Percentiles rank a stretch among this genome's conserved stretches.
Evolutionary conservation across 257 asterid genomes (phyloP).

Genomic region (Paulownia fortunei): DNA sequence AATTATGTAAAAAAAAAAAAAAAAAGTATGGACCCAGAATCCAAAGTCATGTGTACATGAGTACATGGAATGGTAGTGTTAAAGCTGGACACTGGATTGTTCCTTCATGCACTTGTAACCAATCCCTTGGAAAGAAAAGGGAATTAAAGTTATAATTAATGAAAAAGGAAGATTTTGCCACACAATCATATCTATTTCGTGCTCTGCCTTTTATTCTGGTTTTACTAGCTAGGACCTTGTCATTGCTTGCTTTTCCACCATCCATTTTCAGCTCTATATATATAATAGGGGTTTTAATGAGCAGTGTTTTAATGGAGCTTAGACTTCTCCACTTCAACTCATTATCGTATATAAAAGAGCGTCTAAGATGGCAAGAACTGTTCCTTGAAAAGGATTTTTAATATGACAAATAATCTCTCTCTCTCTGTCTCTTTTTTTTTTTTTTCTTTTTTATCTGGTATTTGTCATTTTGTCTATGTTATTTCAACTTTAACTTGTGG

Average conservation of each 20-base stretch:
- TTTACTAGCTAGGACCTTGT: neutral
- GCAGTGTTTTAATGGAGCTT: no score
- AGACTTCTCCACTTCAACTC: neutral
- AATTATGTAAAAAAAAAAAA: neutral
- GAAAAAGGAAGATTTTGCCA: constrained; percentile 17
- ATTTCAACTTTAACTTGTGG: no score
- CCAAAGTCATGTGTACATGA: constrained; percentile 26
- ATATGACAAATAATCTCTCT: no score
- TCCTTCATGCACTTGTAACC: constrained; percentile 52
- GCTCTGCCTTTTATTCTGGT: constrained; percentile 15
- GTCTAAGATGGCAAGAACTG: neutral
- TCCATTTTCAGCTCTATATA: neutral
- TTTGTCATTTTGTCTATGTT: no score
- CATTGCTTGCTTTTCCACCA: constrained; percentile 1
- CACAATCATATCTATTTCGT: constrained; percentile 37
- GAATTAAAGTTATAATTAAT: constrained; percentile 24
- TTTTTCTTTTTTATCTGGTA: no score
- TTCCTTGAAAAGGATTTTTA: no score
- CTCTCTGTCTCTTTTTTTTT: neutral
- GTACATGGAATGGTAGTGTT: constrained; percentile 46
- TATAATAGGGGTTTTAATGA: neutral
- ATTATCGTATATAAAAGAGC: neutral
- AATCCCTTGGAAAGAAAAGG: constrained; percentile 28
- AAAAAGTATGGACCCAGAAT: constrained; percentile 30
- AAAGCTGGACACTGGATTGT: constrained; percentile 56